A percentile compares a stretch with the other conserved stretches of the same genome.
These are phyloP conservation scores for Sistotremastrum suecicum DNA, from an alignment of 768 basidiomycete species.

Conservation along the genomic window DNA sequence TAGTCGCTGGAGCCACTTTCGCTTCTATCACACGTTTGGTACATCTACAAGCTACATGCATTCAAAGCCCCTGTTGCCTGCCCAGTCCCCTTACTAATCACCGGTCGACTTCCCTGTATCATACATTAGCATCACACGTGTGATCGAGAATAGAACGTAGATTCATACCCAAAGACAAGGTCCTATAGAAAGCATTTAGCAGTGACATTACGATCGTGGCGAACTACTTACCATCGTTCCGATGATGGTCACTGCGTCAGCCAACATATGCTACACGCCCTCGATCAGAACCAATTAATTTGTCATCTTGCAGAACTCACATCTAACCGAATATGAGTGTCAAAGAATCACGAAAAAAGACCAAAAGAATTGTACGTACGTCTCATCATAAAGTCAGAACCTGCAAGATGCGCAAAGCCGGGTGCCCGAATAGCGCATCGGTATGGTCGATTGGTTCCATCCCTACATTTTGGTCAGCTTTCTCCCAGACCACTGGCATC, in stretches of 20 bases:
- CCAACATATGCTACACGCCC: slow-evolving; percentile 60
- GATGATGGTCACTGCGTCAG: slow-evolving; percentile 92
- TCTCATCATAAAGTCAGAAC: slow-evolving; percentile 97
- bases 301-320: slow-evolving; percentile 25
- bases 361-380: slow-evolving; percentile 31
- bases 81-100: slow-evolving; percentile 8
- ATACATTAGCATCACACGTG: slow-evolving; percentile 1
- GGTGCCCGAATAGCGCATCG: slow-evolving; percentile 95
- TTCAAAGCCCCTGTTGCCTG: too few relatives aligned
- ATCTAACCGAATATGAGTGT: slow-evolving; percentile 1
- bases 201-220: slow-evolving; percentile 2
- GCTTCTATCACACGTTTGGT: too few relatives aligned
- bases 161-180: slow-evolving; percentile 83
- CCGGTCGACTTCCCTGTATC: slow-evolving; percentile 30
- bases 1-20: too few relatives aligned
- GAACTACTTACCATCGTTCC: slow-evolving; percentile 74
- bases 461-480: slow-evolving; percentile 26
- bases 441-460: slow-evolving; percentile 93
- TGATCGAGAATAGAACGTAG: not conserved
- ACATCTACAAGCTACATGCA: too few relatives aligned
- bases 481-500: not conserved
- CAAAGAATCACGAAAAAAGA: slow-evolving; percentile 3
- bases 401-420: slow-evolving; percentile 91
- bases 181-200: slow-evolving; percentile 28
- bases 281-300: slow-evolving; percentile 6